phyloP scores from a whole-genome alignment of 2,329 filamentous ascomycete genomes.

The Sphaerulina musiva region DNA sequence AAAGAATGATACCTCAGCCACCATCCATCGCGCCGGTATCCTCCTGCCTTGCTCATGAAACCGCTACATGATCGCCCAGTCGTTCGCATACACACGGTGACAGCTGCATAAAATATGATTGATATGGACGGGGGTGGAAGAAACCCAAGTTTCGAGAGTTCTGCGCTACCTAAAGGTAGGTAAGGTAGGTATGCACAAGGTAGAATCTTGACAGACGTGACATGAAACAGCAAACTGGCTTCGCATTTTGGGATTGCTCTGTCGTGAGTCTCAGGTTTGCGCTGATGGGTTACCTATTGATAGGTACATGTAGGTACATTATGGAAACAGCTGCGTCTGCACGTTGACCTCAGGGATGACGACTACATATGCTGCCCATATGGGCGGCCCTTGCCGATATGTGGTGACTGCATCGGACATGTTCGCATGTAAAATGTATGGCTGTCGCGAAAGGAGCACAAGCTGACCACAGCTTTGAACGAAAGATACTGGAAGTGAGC shows the following conservation, averaged over 20 bases:
- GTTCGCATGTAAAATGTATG: constrained; percentile 6
- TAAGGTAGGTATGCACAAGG: neutral
- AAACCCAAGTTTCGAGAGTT: neutral
- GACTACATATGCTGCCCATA: neutral
- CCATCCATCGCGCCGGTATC: neutral
- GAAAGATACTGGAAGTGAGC: neutral
- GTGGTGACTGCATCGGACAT: constrained; percentile 8
- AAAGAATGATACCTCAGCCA: neutral
- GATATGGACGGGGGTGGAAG: neutral
- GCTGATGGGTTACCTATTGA: neutral
- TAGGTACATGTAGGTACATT: too few species aligned
- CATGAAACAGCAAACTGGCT: constrained; percentile 1
- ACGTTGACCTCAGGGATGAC: neutral
- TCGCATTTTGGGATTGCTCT: neutral
- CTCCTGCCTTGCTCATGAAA: neutral
- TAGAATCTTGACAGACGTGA: neutral
- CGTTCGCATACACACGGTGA: constrained; percentile 1
- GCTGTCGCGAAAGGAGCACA: constrained; percentile 4
- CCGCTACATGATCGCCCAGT: neutral
- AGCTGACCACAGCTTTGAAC: constrained; percentile 3
- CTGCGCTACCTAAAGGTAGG: neutral
- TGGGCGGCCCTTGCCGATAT: constrained; percentile 1
- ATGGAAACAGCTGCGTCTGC: neutral
- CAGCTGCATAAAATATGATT: neutral
- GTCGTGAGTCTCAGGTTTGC: neutral